phyloP scores from a whole-genome alignment of 1,284 basidiomycete genomes.

The Austroboletus niveus region DNA sequence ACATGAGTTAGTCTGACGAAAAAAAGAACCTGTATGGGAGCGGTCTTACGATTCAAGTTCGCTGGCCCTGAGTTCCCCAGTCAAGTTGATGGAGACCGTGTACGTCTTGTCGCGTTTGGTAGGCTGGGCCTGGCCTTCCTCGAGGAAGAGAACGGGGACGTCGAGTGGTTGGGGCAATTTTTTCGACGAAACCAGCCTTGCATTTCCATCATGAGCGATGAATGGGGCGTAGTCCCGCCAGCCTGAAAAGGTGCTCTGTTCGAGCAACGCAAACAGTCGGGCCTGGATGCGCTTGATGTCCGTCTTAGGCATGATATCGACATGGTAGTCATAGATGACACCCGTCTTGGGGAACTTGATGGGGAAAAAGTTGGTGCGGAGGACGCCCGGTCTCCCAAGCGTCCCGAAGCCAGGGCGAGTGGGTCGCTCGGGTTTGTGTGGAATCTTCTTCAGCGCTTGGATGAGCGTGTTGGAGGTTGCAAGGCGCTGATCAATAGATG shows the following conservation, averaged over 20 bases:
- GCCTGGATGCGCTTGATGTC: constrained; percentile 46
- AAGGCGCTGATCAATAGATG: constrained; percentile 45
- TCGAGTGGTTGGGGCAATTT: constrained; percentile 56
- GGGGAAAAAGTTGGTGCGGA: constrained; percentile 71
- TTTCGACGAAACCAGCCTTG: constrained; percentile 55
- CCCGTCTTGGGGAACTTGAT: constrained; percentile 46
- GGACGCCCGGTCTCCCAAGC: constrained; percentile 46
- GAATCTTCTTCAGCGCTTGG: constrained; percentile 41
- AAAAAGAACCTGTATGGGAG: background rate
- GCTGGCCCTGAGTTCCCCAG: constrained; percentile 42
- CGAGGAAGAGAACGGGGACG: constrained; percentile 48
- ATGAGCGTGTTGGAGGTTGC: constrained; percentile 43
- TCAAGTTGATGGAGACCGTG: constrained; percentile 48
- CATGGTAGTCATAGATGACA: constrained; percentile 57
- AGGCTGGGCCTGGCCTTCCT: constrained; percentile 51
- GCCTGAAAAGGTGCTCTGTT: constrained; percentile 37
- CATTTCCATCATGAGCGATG: constrained; percentile 62
- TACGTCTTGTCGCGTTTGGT: constrained; percentile 46
- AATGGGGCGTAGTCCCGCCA: constrained; percentile 42
- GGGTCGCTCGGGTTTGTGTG: constrained; percentile 43
- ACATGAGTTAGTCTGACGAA: background rate
- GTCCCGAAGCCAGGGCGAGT: constrained; percentile 68
- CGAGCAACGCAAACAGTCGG: constrained; percentile 61
- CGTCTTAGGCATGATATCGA: constrained; percentile 53
- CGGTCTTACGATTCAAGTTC: constrained; percentile 50